Evolutionary conservation across 2,329 filamentous ascomycete species (phyloP).

Genomic region (Cylindrodendrum hubeiense): DNA sequence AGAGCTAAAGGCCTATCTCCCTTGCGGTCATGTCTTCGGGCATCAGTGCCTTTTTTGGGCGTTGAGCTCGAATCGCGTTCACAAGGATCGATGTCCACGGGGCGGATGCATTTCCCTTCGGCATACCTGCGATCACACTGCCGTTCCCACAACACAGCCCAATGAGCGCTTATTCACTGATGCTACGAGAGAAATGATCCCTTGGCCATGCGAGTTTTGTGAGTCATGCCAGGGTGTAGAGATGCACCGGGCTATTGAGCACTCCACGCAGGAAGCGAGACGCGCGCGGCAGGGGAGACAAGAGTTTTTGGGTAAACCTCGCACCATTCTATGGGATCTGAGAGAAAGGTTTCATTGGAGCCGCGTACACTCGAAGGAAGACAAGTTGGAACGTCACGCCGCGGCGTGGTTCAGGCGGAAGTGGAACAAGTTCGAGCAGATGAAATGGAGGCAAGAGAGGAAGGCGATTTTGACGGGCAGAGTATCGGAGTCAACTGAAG

Average conservation of each 20-base stretch:
- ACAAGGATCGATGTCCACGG: background rate
- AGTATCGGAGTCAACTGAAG: no score
- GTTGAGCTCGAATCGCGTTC: background rate
- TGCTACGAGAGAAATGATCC: constrained; percentile 10
- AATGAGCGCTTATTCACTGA: background rate
- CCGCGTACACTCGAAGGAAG: background rate
- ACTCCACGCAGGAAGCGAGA: background rate
- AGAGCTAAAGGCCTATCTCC: constrained; percentile 38
- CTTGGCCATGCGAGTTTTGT: constrained; percentile 38
- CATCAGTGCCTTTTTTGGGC: constrained; percentile 35
- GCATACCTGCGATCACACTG: constrained; percentile 32
- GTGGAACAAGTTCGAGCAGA: background rate
- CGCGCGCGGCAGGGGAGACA: background rate
- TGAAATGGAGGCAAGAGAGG: background rate
- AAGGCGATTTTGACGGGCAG: no score
- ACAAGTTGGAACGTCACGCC: background rate
- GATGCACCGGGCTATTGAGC: background rate
- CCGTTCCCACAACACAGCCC: constrained; percentile 3
- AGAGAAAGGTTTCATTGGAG: background rate
- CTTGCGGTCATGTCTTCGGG: constrained; percentile 45
- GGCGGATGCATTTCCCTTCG: constrained; percentile 28
- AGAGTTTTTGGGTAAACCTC: background rate
- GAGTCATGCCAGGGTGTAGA: constrained; percentile 3
- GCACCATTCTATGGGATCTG: background rate
- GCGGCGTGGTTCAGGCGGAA: background rate